These are phyloP conservation scores for Hyphopichia burtonii DNA, from an alignment of 1,139 yeast genomes.

Conservation along the genomic window DNA sequence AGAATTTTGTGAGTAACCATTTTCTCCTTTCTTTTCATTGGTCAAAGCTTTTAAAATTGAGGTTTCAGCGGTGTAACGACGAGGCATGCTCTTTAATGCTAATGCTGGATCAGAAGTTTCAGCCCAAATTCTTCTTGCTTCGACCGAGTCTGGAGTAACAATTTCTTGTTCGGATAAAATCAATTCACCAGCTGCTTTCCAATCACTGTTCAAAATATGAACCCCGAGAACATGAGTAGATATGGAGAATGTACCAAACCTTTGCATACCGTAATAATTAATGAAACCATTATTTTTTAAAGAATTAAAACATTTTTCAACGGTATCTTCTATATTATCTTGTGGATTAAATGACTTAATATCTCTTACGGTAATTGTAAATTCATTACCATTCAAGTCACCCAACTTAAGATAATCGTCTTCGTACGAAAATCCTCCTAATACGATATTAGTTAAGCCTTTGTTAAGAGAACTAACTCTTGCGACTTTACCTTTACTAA, in stretches of 20 bases:
- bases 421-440: conserved; percentile 77
- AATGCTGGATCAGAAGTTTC: conserved; percentile 63
- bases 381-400: conserved; percentile 84
- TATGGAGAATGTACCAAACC: conserved; percentile 93
- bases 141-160: conserved; percentile 77
- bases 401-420: conserved; percentile 71
- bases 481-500: conserved; percentile 71
- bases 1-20: conserved; percentile 46
- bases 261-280: conserved; percentile 94
- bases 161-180: conserved; percentile 82
- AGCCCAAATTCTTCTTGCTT: conserved; percentile 81
- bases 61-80: conserved; percentile 81
- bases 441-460: conserved; percentile 66
- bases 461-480: conserved; percentile 75
- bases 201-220: conserved; percentile 65
- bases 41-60: conserved; percentile 63
- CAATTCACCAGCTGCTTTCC: conserved; percentile 77
- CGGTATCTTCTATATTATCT: conserved; percentile 37
- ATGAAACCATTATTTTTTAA: conserved; percentile 73
- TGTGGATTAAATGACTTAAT: conserved; percentile 37
- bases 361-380: conserved; percentile 78
- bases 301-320: conserved; percentile 55
- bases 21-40: conserved; percentile 40
- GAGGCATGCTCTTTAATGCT: conserved; percentile 78
- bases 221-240: conserved; percentile 88